Evolutionary conservation across 345 rosid genomes (phyloP).

Genomic region (Gossypium raimondii): DNA sequence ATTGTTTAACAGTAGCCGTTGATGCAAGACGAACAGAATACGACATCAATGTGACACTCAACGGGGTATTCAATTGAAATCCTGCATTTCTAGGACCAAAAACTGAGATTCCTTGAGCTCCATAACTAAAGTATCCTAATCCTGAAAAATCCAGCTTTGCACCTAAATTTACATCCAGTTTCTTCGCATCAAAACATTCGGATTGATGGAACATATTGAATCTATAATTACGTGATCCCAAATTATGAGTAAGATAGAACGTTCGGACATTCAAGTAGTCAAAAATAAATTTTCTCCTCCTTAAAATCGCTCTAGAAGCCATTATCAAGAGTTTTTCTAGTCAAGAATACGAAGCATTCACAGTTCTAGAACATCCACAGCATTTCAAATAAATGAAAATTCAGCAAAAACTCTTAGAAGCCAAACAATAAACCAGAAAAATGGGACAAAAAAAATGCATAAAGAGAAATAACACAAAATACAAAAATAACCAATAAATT

Average conservation of each 20-base stretch:
- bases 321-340: slow-evolving; percentile 25
- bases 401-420: background rate
- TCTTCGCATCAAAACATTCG: slow-evolving; percentile 18
- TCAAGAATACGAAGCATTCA: background rate
- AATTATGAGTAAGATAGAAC: slow-evolving; percentile 7
- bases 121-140: slow-evolving; percentile 21
- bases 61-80: slow-evolving; percentile 30
- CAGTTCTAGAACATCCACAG: slow-evolving; percentile 22
- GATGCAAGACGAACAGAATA: slow-evolving; percentile 43
- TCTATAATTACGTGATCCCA: slow-evolving; percentile 15
- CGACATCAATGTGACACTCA: slow-evolving; percentile 33
- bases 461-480: background rate
- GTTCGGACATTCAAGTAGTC: slow-evolving; percentile 23
- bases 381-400: background rate
- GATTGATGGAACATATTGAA: slow-evolving; percentile 20
- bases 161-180: slow-evolving; percentile 24
- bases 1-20: slow-evolving; percentile 53
- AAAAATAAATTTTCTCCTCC: slow-evolving; percentile 39
- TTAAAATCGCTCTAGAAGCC: slow-evolving; percentile 68
- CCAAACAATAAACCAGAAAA: background rate
- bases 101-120: slow-evolving; percentile 27
- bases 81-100: slow-evolving; percentile 36
- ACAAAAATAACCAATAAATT: background rate
- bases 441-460: no score
- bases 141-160: slow-evolving; percentile 17